Conservation (phyloP, 768 basidiomycete species). For the Termitomyces sp. region DNA sequence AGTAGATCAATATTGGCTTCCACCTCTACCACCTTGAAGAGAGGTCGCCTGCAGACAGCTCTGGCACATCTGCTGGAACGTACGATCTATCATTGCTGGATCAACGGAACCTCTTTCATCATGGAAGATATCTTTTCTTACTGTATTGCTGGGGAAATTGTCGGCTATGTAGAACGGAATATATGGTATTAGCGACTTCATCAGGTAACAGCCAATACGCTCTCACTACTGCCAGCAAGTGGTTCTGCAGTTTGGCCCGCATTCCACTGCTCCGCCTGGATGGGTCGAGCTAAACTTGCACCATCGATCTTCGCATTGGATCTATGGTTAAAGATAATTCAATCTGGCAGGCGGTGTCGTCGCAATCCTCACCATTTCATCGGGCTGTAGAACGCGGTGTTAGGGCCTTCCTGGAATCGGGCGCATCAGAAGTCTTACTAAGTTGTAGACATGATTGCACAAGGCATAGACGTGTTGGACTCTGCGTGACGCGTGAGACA, state of each 20-base stretch:
- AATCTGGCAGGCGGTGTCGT: neutral
- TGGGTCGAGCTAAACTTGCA: slow-evolving; percentile 74
- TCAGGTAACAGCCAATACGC: slow-evolving; percentile 7
- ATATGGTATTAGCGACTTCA: slow-evolving; percentile 15
- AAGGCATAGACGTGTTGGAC: slow-evolving; percentile 58
- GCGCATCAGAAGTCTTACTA: slow-evolving; percentile 35
- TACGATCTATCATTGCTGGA: slow-evolving; percentile 23
- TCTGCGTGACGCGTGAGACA: slow-evolving; percentile 25
- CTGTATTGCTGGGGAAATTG: slow-evolving; percentile 71
- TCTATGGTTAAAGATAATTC: slow-evolving; percentile 34
- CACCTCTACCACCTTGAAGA: slow-evolving; percentile 1
- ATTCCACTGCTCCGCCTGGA: slow-evolving; percentile 38
- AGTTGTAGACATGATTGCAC: slow-evolving; percentile 52
- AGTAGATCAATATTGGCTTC: slow-evolving; percentile 2
- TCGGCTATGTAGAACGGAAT: slow-evolving; percentile 43
- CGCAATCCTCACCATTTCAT: slow-evolving; percentile 45
- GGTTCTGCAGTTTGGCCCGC: slow-evolving; percentile 52
- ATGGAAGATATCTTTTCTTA: slow-evolving; percentile 31
- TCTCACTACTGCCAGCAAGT: slow-evolving; percentile 81
- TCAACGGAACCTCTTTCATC: slow-evolving; percentile 11
- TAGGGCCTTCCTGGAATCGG: neutral
- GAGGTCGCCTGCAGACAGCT: slow-evolving; percentile 19
- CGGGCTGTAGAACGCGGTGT: slow-evolving; percentile 39
- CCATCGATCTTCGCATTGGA: slow-evolving; percentile 57
- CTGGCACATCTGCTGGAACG: slow-evolving; percentile 25